These are phyloP conservation scores for Cyathus striatus DNA, from an alignment of 768 basidiomycete species.

Conservation along the genomic window DNA sequence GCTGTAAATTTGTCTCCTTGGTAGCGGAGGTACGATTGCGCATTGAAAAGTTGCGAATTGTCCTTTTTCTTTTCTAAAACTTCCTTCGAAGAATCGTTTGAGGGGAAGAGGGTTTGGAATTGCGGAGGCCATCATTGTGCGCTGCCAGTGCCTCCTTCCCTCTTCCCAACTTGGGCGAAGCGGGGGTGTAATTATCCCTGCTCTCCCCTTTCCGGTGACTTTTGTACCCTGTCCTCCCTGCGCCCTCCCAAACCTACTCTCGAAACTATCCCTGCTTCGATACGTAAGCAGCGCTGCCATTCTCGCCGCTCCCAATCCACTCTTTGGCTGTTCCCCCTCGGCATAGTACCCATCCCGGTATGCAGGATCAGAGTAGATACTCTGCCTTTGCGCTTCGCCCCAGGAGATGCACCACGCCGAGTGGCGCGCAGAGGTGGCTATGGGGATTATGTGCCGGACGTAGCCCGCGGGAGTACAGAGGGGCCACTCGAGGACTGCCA, in stretches of 20 bases:
- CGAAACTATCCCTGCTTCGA: conserved; percentile 89
- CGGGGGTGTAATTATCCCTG: conserved; percentile 24
- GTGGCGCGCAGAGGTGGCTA: conserved; percentile 94
- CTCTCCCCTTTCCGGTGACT: background rate
- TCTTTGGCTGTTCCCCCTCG: conserved; percentile 55
- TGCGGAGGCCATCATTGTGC: conserved; percentile 86
- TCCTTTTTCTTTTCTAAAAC: conserved; percentile 7
- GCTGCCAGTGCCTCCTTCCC: conserved; percentile 51
- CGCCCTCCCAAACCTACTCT: conserved; percentile 86
- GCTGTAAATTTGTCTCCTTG: conserved; percentile 96
- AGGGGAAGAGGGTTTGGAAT: conserved; percentile 22
- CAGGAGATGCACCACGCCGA: conserved; percentile 99
- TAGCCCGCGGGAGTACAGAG: conserved; percentile 74
- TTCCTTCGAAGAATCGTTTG: conserved; percentile 8
- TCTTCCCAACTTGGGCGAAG: conserved; percentile 21
- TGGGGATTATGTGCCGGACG: conserved; percentile 78
- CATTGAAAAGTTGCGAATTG: conserved; percentile 65
- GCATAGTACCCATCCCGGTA: conserved; percentile 85
- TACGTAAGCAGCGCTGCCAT: conserved; percentile 96
- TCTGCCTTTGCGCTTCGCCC: conserved; percentile 96
- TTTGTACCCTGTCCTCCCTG: conserved; percentile 39
- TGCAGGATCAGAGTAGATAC: conserved; percentile 90
- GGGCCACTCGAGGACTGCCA: conserved; percentile 96
- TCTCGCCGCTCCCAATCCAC: conserved; percentile 88
- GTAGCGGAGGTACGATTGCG: conserved; percentile 94